Percentiles rank a stretch among this genome's conserved stretches.
Evolutionary conservation across 2,329 filamentous ascomycete species (phyloP).

Genomic region (Calonectria hongkongensis): DNA sequence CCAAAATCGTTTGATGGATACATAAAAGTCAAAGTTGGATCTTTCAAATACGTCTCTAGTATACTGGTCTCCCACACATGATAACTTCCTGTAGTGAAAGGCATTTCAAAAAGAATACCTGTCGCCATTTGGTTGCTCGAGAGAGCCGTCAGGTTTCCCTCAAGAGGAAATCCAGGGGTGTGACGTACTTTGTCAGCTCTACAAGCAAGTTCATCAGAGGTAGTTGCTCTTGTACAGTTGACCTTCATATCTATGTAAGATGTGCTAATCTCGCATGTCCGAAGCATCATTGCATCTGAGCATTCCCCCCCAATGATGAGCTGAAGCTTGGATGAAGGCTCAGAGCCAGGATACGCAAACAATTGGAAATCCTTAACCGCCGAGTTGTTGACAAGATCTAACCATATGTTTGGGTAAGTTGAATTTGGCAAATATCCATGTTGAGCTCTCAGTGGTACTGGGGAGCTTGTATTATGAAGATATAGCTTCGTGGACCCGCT

Average conservation of each 20-base stretch:
- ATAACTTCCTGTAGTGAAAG: background rate
- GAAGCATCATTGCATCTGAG: background rate
- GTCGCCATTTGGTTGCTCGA: background rate
- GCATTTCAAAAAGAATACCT: background rate
- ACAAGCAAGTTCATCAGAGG: background rate
- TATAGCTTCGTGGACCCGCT: background rate
- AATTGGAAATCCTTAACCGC: background rate
- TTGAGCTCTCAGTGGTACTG: background rate
- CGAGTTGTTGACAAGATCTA: background rate
- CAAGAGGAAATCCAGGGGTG: background rate
- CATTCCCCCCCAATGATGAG: background rate
- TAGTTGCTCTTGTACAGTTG: background rate
- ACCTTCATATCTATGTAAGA: background rate
- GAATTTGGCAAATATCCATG: background rate
- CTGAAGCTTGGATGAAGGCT: background rate
- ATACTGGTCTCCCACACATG: background rate
- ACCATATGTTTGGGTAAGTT: background rate
- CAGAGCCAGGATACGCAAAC: background rate
- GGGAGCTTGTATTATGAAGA: background rate
- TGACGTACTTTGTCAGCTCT: background rate
- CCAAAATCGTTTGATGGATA: background rate
- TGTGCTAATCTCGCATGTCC: background rate
- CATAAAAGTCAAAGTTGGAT: background rate
- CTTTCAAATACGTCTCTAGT: background rate
- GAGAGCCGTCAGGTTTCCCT: background rate